phyloP scores from a whole-genome alignment of 2,329 filamentous ascomycete species.

The Fusarium sp. region DNA sequence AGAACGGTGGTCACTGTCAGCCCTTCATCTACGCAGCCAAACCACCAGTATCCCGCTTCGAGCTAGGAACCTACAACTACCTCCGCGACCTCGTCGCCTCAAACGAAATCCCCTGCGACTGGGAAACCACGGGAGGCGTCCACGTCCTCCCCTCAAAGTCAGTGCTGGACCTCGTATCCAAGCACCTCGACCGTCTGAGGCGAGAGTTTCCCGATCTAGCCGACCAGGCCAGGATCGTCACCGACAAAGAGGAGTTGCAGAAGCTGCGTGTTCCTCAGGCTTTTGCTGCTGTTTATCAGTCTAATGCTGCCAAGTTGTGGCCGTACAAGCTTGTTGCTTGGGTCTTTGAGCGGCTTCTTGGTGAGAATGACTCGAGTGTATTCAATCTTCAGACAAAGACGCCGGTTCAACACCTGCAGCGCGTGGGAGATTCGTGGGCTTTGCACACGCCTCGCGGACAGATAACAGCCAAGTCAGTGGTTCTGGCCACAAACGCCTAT shows the following conservation, averaged over 20 bases:
- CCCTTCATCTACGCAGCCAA: constrained; percentile 69
- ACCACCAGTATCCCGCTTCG: constrained; percentile 72
- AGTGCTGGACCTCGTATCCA: constrained; percentile 61
- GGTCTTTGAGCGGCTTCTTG: constrained; percentile 68
- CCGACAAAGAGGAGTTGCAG: constrained; percentile 52
- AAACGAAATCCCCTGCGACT: constrained; percentile 73
- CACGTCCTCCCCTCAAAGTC: constrained; percentile 67
- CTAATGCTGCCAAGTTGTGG: constrained; percentile 73
- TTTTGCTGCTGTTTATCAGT: constrained; percentile 69
- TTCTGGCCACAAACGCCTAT: constrained; percentile 86
- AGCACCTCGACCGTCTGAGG: constrained; percentile 60
- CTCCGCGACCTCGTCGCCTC: constrained; percentile 64
- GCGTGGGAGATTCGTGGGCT: constrained; percentile 57
- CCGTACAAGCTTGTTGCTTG: constrained; percentile 84
- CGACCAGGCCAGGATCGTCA: constrained; percentile 54
- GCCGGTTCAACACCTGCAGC: constrained; percentile 63
- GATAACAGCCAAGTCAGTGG: constrained; percentile 67
- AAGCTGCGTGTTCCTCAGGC: constrained; percentile 64
- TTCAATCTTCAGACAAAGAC: constrained; percentile 81
- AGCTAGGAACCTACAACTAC: constrained; percentile 71
- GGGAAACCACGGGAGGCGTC: constrained; percentile 67
- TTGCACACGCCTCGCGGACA: constrained; percentile 73
- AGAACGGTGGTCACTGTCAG: constrained; percentile 79
- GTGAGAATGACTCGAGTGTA: constrained; percentile 46
- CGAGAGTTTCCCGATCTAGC: constrained; percentile 65